Evolutionary conservation across 371 early-diverging fungal species (phyloP).

Genomic region (Zychaea mexicana): DNA sequence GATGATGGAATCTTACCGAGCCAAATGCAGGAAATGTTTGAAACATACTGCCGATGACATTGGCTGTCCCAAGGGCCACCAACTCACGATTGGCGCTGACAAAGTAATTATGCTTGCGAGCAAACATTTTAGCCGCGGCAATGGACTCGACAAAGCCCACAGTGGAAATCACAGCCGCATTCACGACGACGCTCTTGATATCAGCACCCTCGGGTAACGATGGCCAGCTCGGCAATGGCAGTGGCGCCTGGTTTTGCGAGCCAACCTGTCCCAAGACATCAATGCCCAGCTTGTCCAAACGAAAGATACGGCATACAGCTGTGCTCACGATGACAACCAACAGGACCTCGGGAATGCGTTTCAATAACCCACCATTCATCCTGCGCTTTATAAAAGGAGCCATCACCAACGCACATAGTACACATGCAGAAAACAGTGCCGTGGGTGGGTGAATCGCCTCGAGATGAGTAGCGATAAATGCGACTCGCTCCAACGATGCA

Average conservation of each 20-base stretch:
- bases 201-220: slow-evolving; percentile 47
- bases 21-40: slow-evolving; percentile 86
- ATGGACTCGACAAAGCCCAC: slow-evolving; percentile 93
- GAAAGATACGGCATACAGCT: slow-evolving; percentile 50
- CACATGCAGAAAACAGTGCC: slow-evolving; percentile 60
- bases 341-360: slow-evolving; percentile 82
- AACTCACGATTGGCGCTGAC: slow-evolving; percentile 90
- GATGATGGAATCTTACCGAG: no score
- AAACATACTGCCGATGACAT: slow-evolving; percentile 76
- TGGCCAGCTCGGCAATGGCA: slow-evolving; percentile 61
- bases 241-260: slow-evolving; percentile 27
- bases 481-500: slow-evolving; percentile 70
- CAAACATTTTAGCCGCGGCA: slow-evolving; percentile 84
- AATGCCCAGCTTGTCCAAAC: slow-evolving; percentile 66
- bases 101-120: slow-evolving; percentile 80
- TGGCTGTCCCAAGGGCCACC: slow-evolving; percentile 87
- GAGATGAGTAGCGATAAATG: slow-evolving; percentile 41
- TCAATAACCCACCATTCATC: slow-evolving; percentile 30
- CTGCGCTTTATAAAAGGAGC: slow-evolving; percentile 50
- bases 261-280: slow-evolving; percentile 69
- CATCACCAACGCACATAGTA: slow-evolving; percentile 62
- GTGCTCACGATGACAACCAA: slow-evolving; percentile 74
- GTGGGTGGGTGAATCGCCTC: slow-evolving; percentile 16
- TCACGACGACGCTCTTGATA: slow-evolving; percentile 47
- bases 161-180: slow-evolving; percentile 75